Conservation (phyloP, 2,329 filamentous ascomycete genomes). For the Fusarium oxysporum region DNA sequence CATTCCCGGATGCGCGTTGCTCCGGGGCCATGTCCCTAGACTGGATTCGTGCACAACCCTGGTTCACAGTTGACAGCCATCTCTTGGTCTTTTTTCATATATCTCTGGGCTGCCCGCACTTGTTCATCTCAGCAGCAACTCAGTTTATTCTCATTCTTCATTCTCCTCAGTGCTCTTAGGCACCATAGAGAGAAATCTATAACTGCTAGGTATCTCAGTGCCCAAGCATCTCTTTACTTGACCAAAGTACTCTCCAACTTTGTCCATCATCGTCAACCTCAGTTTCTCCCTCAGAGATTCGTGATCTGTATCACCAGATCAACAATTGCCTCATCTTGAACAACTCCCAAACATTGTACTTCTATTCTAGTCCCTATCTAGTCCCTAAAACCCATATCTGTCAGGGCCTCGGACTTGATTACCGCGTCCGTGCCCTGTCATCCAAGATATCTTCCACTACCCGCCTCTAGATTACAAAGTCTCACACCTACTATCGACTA, state of each 20-base stretch:
- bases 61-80: constrained; percentile 6
- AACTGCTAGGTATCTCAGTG: constrained; percentile 8
- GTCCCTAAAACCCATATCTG: constrained; percentile 3
- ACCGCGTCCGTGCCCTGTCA: constrained; percentile 22
- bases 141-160: background rate
- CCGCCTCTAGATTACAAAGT: constrained; percentile 3
- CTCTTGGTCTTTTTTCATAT: constrained; percentile 5
- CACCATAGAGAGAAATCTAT: constrained; percentile 7
- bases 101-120: constrained; percentile 15
- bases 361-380: background rate
- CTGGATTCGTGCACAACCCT: constrained; percentile 17
- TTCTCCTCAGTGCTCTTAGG: constrained; percentile 29
- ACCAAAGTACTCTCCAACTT: background rate
- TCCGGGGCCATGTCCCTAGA: constrained; percentile 20
- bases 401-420: constrained; percentile 6
- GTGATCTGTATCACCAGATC: constrained; percentile 22
- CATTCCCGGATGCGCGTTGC: constrained; percentile 29
- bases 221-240: constrained; percentile 2
- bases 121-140: background rate
- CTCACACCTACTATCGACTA: constrained; percentile 6
- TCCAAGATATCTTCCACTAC: background rate
- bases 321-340: constrained; percentile 28
- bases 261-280: constrained; percentile 1
- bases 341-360: constrained; percentile 2
- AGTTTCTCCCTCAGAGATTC: background rate